Evolutionary conservation across 345 rosid species (phyloP), one percentile per base, ranked within the genome.

Genomic region (Salix caprea): DNA sequence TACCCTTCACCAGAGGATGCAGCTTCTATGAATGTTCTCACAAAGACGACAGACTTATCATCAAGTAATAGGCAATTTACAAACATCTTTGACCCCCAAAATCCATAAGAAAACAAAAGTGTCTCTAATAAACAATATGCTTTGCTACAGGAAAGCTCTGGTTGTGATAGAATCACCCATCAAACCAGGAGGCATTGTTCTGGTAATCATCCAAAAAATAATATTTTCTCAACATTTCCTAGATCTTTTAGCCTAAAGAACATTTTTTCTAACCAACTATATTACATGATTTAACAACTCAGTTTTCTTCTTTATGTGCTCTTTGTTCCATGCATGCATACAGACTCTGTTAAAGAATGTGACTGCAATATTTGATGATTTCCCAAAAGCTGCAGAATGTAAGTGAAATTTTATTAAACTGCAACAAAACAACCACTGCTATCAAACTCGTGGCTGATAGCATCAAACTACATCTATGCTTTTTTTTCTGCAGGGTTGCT

Each of bases 1-100:
- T 94, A 42, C 98, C 94, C 1, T 89, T 89, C 69, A 90, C 94
- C 65, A 88, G 88, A 83, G 98, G 96, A 69, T 89, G 97, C 86
- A 91, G 94, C 89, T 91, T 90, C 79, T 89, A 83, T 12, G 89
- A 91, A 85, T 94, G 88, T 86, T 76, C 85, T 9, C 77, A 68
- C 34, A 85, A 83, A 21, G 88, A 85, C 39, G 78, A 81, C 36
- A 81, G 37, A 73, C 77, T 88, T 36, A 71, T 80, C 24, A 87
- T 91, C 66, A 90, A 85, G 96, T 89, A 85, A 24, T 36, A 44
- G 1, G 9, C 10, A 61, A 32, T n/a, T 37, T 32, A 32, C 71
- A 74, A 60, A 65, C 26, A 46, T 64, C 5, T 58, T 34, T 48
- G 21, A 48, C 64, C 30, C 61, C 18, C 13, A 39, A 14, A 50